A percentile compares a stretch with the other conserved stretches of the same genome.
phyloP scores from a whole-genome alignment of 2,329 filamentous ascomycete species.

The Chaetomium globosum region DNA sequence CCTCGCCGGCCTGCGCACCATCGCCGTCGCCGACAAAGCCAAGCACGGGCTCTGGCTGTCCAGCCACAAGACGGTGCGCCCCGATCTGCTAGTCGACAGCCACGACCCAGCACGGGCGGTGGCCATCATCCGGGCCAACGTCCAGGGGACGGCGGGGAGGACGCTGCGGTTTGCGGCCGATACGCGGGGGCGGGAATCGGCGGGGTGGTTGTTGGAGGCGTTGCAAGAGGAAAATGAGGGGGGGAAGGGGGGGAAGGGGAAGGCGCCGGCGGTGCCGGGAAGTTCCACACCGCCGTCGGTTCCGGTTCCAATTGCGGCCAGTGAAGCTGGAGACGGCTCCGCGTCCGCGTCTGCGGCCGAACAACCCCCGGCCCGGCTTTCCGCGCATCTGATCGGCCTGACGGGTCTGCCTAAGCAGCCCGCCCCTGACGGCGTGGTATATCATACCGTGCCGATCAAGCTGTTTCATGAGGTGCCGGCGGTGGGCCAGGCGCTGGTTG shows the following conservation, averaged over 20 bases:
- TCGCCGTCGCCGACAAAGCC: slow-evolving; percentile 67
- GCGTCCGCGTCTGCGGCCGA: too few relatives aligned
- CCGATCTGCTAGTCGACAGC: slow-evolving; percentile 70
- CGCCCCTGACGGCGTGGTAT: slow-evolving; percentile 49
- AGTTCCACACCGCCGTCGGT: too few relatives aligned
- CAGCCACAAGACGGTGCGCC: slow-evolving; percentile 46
- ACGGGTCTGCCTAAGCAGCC: slow-evolving; percentile 66
- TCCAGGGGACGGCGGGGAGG: slow-evolving; percentile 45
- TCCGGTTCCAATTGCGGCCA: too few relatives aligned
- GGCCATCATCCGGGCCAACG: slow-evolving; percentile 61
- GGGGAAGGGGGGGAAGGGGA: not conserved
- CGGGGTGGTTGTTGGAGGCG: slow-evolving; percentile 58
- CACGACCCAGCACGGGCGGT: slow-evolving; percentile 67
- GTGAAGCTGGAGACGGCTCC: too few relatives aligned
- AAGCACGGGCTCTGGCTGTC: slow-evolving; percentile 65
- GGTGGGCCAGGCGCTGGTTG: slow-evolving; percentile 63
- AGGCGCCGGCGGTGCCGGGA: too few relatives aligned
- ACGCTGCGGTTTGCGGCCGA: slow-evolving; percentile 69
- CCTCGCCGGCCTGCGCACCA: slow-evolving; percentile 64
- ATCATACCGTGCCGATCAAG: slow-evolving; percentile 74
- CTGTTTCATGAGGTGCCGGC: slow-evolving; percentile 69
- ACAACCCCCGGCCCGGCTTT: slow-evolving; percentile 25
- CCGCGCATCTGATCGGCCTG: slow-evolving; percentile 66
- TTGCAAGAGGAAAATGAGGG: not conserved
- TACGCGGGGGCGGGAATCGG: slow-evolving; percentile 66